Base-by-base conservation (phyloP, 257 asterid species). In the Lithospermum erythrorhizon region DNA sequence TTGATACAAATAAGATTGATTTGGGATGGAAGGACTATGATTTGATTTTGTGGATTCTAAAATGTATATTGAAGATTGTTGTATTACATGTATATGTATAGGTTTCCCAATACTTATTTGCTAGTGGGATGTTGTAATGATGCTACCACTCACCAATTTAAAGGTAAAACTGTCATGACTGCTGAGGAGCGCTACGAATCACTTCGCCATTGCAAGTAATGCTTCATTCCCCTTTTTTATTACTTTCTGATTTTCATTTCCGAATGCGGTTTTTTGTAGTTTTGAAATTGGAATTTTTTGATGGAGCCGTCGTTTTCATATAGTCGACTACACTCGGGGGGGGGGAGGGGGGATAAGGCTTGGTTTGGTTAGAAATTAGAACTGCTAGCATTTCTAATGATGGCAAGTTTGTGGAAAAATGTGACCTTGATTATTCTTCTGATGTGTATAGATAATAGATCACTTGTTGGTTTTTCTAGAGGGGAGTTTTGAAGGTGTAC, bases 111-210 rank as follows among this genome's bases (percentile, higher is more conserved):
- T 72, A 70, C 95, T 27, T 78, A 82, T 72, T 83, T 91, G 78
- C 72, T 91, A 57, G 98, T 91, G 58, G 96, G 98, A 23, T 83
- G 95, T 74, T 91, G 96, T 85, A 91, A 73, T 55, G 98, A 87
- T 62, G 96, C 82, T 70, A 75, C 72, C 53, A 91, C 98, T 16
- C 94, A 86, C 82, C 83, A 76, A 82, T 86, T 7, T 82, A 91
- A 91, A 83, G 98, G 98, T 51, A 91, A 87, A 79, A 91, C 98
- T 19, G 98, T 91, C 63, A 91, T 91, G 96, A 85, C 79, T 2
- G 96, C 72, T 5, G 32, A 60, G 25, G 98, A 91, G 80, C 95
- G 98, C 30, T 91, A 87, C 54, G 98, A 91, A 75, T 91, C 98
- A 27, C 84, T 91, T 67, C 94, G 96, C 68, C 98, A 91, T 65